A percentile compares a stretch with the other conserved stretches of the same genome.
Evolutionary conservation across 2,329 filamentous ascomycete genomes (phyloP).

Genomic region (Nectriaceae sp.): DNA sequence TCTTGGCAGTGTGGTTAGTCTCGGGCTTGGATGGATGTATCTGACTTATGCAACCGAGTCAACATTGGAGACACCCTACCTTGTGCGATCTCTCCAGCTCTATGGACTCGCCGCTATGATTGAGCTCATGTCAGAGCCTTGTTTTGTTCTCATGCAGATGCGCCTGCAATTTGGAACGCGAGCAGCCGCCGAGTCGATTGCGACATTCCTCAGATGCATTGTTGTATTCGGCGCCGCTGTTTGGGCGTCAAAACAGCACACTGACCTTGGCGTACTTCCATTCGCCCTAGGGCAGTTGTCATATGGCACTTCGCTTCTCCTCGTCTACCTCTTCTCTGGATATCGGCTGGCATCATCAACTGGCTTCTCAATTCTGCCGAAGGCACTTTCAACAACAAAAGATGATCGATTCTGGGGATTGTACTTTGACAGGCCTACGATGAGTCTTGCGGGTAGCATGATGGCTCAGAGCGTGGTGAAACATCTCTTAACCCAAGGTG

Average conservation of each 20-base stretch:
- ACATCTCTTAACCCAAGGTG: conserved; percentile 90
- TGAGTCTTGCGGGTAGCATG: conserved; percentile 76
- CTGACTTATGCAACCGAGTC: conserved; percentile 50
- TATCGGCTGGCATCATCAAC: conserved; percentile 53
- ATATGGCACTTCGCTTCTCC: conserved; percentile 70
- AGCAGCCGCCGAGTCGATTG: conserved; percentile 79
- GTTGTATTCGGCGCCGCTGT: conserved; percentile 72
- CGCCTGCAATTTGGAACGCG: conserved; percentile 78
- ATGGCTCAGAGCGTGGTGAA: conserved; percentile 89
- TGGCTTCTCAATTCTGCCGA: conserved; percentile 70
- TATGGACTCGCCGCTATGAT: conserved; percentile 62
- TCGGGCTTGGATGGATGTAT: conserved; percentile 69
- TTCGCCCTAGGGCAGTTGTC: conserved; percentile 85
- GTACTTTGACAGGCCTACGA: conserved; percentile 69
- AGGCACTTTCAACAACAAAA: conserved; percentile 31
- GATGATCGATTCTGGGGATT: conserved; percentile 50
- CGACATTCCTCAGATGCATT: conserved; percentile 76
- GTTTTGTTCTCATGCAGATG: conserved; percentile 85
- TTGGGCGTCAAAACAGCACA: conserved; percentile 52
- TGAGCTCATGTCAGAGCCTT: conserved; percentile 84
- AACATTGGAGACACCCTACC: conserved; percentile 62
- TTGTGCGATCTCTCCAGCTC: conserved; percentile 53
- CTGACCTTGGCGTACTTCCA: conserved; percentile 74
- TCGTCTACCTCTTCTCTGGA: conserved; percentile 70
- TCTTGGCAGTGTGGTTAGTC: conserved; percentile 66